phyloP scores from a whole-genome alignment of 441 rosid genomes.

The Populus hybrid region DNA sequence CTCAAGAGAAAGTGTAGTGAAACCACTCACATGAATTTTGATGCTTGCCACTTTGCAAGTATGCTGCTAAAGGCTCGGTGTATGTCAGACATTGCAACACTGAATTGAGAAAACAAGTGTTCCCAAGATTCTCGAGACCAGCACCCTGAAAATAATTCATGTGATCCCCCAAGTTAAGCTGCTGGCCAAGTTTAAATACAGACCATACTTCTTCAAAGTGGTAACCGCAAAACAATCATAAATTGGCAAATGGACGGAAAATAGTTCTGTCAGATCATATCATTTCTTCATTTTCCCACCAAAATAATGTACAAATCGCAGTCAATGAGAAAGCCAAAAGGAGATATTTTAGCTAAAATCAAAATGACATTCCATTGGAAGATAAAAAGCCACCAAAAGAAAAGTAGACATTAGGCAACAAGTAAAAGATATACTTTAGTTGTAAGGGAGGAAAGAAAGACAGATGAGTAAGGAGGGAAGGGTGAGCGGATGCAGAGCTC shows the following conservation, averaged over 20 bases:
- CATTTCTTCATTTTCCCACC: background rate
- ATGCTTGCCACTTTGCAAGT: constrained; percentile 79
- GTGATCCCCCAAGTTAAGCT: constrained; percentile 13
- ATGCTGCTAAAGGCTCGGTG: constrained; percentile 92
- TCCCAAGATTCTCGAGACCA: constrained; percentile 88
- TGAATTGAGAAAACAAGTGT: constrained; percentile 93
- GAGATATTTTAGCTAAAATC: background rate
- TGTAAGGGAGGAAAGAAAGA: background rate
- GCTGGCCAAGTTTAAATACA: background rate
- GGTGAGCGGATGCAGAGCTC: background rate
- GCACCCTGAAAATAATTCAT: constrained; percentile 69
- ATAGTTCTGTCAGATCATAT: background rate
- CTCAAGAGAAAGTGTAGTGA: background rate
- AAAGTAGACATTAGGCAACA: background rate
- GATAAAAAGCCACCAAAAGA: background rate
- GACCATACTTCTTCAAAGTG: background rate
- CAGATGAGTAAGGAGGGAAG: background rate
- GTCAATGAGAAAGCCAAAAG: background rate
- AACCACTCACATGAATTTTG: constrained; percentile 68
- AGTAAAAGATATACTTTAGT: background rate
- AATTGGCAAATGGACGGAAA: background rate
- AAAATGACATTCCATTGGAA: background rate
- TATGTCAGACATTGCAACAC: constrained; percentile 92
- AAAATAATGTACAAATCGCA: too few relatives aligned
- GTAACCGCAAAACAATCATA: background rate